Percentiles rank a stretch among this genome's conserved stretches.
Evolutionary conservation across 2,329 filamentous ascomycete species (phyloP).

Genomic region (Nectriaceae sp.): DNA sequence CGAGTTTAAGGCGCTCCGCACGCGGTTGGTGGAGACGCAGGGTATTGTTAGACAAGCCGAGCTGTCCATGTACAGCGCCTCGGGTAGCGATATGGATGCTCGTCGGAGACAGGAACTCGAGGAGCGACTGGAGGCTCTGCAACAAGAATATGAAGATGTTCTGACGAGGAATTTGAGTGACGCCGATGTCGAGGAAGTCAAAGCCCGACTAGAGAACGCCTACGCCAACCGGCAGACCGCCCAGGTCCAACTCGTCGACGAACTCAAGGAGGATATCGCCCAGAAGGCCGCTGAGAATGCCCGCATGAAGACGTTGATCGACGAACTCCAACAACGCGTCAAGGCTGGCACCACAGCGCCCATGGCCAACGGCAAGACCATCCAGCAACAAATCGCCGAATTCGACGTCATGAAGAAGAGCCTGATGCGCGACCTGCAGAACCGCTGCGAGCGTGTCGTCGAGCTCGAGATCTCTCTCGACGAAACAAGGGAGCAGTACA

Average conservation of each 20-base stretch:
- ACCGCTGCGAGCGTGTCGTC: constrained; percentile 95
- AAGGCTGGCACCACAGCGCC: constrained; percentile 62
- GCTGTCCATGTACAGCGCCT: constrained; percentile 73
- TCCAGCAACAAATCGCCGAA: constrained; percentile 97
- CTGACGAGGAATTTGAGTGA: constrained; percentile 78
- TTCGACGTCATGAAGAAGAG: constrained; percentile 99
- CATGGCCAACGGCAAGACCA: constrained; percentile 81
- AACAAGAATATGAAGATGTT: constrained; percentile 82
- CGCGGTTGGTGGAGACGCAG: constrained; percentile 84
- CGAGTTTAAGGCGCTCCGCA: constrained; percentile 74
- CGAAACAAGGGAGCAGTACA: constrained; percentile 97
- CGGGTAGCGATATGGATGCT: constrained; percentile 64
- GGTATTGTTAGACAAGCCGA: constrained; percentile 92
- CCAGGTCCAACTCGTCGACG: constrained; percentile 72
- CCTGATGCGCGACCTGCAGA: constrained; percentile 96
- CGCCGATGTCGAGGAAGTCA: constrained; percentile 81
- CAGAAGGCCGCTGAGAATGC: constrained; percentile 81
- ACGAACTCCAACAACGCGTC: constrained; percentile 74
- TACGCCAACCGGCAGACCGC: constrained; percentile 75
- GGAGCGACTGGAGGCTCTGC: constrained; percentile 69
- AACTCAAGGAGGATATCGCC: constrained; percentile 73
- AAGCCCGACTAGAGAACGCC: constrained; percentile 73
- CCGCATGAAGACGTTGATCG: constrained; percentile 77
- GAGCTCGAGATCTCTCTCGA: constrained; percentile 97
- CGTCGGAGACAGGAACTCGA: constrained; percentile 77